Evolutionary conservation across 768 basidiomycete genomes (phyloP).

Genomic region (Suillus alpinus): DNA sequence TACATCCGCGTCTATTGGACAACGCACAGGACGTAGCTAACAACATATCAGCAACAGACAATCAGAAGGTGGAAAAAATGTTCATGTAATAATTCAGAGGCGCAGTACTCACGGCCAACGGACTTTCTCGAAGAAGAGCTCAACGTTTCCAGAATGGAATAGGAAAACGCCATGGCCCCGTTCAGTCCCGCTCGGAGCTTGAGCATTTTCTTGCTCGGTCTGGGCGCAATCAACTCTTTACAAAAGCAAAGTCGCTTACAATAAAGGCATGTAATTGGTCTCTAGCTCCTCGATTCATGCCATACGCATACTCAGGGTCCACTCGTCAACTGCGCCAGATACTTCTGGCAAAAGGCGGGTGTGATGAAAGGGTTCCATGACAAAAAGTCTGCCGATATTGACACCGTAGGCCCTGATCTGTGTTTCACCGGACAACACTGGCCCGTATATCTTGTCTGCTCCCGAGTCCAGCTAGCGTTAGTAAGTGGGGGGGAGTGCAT

Average conservation of each 20-base stretch:
- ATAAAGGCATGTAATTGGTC: slow-evolving; percentile 82
- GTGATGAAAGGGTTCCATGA: slow-evolving; percentile 70
- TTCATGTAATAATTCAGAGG: slow-evolving; percentile 4
- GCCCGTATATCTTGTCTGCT: slow-evolving; percentile 59
- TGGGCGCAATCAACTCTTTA: slow-evolving; percentile 22
- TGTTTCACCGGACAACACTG: slow-evolving; percentile 14
- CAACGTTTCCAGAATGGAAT: slow-evolving; percentile 68
- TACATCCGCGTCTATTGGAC: slow-evolving; percentile 71
- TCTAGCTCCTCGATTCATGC: slow-evolving; percentile 54
- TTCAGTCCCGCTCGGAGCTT: slow-evolving; percentile 77
- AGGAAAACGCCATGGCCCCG: slow-evolving; percentile 52
- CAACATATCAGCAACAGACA: neutral
- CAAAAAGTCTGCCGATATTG: slow-evolving; percentile 74
- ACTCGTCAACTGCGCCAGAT: slow-evolving; percentile 61
- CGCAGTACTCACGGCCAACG: slow-evolving; percentile 59
- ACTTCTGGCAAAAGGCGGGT: slow-evolving; percentile 59
- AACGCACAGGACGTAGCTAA: neutral
- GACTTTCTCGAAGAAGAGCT: slow-evolving; percentile 72
- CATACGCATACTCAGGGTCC: slow-evolving; percentile 52
- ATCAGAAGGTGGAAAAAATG: neutral
- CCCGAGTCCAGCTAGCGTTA: slow-evolving; percentile 71
- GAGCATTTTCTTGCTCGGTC: slow-evolving; percentile 86
- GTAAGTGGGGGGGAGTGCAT: slow-evolving; percentile 70
- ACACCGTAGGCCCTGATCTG: slow-evolving; percentile 35
- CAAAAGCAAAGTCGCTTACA: slow-evolving; percentile 38